Evolutionary conservation across 2,329 filamentous ascomycete genomes (phyloP).

Genomic region (Oidium heveae): DNA sequence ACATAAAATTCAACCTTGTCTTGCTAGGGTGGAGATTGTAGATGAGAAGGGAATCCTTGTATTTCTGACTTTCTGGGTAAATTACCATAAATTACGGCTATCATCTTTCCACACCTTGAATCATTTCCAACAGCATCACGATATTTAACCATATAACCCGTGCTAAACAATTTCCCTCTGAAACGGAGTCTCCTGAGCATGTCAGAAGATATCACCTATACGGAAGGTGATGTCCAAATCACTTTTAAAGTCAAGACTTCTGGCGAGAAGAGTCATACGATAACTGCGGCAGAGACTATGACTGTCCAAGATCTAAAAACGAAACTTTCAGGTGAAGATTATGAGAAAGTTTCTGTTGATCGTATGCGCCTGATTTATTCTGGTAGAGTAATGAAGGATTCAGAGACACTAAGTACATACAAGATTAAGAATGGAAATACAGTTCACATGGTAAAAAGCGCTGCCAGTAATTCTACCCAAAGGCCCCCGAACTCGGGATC

Average conservation of each 20-base stretch:
- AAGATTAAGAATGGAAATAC: conserved; percentile 95
- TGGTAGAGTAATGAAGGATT: conserved; percentile 86
- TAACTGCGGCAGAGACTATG: conserved; percentile 55
- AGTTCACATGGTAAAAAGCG: conserved; percentile 88
- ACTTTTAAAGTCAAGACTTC: conserved; percentile 97
- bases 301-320: conserved; percentile 71
- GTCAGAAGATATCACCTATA: not conserved
- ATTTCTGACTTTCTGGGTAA: not conserved
- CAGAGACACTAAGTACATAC: conserved; percentile 59
- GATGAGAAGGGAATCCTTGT: not conserved
- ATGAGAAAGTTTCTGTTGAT: conserved; percentile 66
- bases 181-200: not conserved
- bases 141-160: too few species aligned
- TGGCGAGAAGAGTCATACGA: conserved; percentile 58
- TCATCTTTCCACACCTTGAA: too few species aligned
- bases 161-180: not conserved
- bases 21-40: not conserved
- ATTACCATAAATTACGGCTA: not conserved
- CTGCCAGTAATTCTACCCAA: conserved; percentile 38
- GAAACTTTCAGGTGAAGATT: conserved; percentile 58
- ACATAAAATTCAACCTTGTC: too few species aligned
- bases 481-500: conserved; percentile 21
- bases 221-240: conserved; percentile 37
- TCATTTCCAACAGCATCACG: too few species aligned
- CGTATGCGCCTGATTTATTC: conserved; percentile 94